Evolutionary conservation across 2,329 filamentous ascomycete species (phyloP).

Genomic region (Beauveria scarabaeidicola): DNA sequence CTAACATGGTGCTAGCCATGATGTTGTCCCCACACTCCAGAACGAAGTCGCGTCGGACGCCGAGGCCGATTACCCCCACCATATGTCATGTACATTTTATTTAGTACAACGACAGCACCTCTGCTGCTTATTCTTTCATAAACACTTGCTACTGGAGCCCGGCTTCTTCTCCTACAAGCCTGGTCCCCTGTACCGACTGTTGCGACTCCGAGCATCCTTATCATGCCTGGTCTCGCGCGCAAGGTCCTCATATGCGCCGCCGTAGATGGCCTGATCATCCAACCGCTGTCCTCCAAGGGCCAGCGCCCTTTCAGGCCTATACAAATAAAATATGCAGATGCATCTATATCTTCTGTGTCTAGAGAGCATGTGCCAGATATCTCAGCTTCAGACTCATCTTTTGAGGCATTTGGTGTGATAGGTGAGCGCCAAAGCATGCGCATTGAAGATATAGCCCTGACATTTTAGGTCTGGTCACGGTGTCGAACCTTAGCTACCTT

Average conservation of each 20-base stretch:
- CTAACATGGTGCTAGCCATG: not conserved
- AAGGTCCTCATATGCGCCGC: conserved; percentile 76
- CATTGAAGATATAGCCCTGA: conserved; percentile 8
- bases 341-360: conserved; percentile 34
- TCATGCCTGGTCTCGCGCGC: conserved; percentile 69
- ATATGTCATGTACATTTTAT: conserved; percentile 4
- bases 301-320: conserved; percentile 48
- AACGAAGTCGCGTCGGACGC: conserved; percentile 11
- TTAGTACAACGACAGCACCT: not conserved
- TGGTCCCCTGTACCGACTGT: not conserved
- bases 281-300: conserved; percentile 57
- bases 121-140: not conserved
- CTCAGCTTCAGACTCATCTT: conserved; percentile 38
- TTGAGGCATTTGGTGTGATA: conserved; percentile 53
- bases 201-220: not conserved
- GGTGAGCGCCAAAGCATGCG: conserved; percentile 29
- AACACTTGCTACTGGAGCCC: not conserved
- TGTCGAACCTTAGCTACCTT: conserved; percentile 75
- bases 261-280: conserved; percentile 73
- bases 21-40: conserved; percentile 12
- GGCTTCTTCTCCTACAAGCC: not conserved
- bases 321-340: conserved; percentile 61
- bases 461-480: conserved; percentile 65
- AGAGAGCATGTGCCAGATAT: conserved; percentile 39
- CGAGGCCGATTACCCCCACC: conserved; percentile 9